These are phyloP conservation scores for Solanum chilense DNA, from an alignment of 257 asterid genomes.

Conservation along the genomic window DNA sequence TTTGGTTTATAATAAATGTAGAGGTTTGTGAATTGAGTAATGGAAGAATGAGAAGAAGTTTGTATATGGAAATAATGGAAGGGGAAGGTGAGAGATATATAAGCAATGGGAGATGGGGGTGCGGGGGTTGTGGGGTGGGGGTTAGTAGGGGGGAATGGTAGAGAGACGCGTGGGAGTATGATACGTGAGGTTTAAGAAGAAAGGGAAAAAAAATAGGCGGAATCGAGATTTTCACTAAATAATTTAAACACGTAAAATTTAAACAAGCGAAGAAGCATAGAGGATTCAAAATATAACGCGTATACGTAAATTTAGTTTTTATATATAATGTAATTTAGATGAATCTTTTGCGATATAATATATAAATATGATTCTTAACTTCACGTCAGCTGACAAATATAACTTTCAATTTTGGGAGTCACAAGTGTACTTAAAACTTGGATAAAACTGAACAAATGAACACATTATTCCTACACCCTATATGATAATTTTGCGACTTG, in stretches of 20 bases:
- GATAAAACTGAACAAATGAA: no score
- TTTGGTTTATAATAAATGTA: background rate
- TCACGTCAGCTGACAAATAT: no score
- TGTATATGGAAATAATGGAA: background rate
- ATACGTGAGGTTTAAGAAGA: slow-evolving; percentile 32
- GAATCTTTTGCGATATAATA: background rate
- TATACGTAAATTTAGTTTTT: background rate
- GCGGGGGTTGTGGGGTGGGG: background rate
- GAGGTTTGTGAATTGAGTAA: background rate
- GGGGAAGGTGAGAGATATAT: slow-evolving; percentile 6
- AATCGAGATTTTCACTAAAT: no score
- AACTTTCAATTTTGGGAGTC: no score
- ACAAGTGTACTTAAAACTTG: no score
- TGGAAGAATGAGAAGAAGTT: background rate
- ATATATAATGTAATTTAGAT: background rate
- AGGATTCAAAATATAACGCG: no score
- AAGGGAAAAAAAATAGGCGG: accelerated
- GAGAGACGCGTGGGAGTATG: slow-evolving; percentile 47
- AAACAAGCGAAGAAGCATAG: no score
- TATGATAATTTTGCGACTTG: no score
- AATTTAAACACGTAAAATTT: no score
- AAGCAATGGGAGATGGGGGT: background rate
- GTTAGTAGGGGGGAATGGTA: background rate
- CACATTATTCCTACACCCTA: no score
- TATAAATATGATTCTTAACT: no score